Evolutionary conservation across 2,329 filamentous ascomycete genomes (phyloP).

Genomic region (Septoria linicola): DNA sequence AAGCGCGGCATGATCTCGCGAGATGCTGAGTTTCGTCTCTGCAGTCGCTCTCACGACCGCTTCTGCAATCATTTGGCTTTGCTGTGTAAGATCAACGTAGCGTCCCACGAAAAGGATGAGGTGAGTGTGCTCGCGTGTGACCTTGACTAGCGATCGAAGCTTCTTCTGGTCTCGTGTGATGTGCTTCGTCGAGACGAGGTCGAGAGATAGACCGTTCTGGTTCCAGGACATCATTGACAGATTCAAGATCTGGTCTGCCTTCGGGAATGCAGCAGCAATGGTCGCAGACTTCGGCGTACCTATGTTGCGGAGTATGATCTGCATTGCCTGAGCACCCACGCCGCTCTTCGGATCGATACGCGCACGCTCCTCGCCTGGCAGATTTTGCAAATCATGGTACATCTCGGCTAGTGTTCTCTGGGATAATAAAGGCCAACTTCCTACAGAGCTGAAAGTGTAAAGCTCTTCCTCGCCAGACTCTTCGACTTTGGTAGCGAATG

Average conservation of each 20-base stretch:
- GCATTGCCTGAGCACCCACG: neutral
- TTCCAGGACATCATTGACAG: conserved; percentile 4
- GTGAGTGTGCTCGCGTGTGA: conserved; percentile 15
- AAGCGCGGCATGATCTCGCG: conserved; percentile 6
- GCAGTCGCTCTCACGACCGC: conserved; percentile 30
- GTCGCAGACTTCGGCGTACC: neutral
- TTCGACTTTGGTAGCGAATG: neutral
- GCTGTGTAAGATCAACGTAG: neutral
- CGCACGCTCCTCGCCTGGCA: neutral
- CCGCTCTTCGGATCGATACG: neutral
- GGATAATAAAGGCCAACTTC: conserved; percentile 3
- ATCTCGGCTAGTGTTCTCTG: conserved; percentile 15
- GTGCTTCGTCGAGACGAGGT: neutral
- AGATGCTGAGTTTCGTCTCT: conserved; percentile 2
- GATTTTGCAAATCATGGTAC: neutral
- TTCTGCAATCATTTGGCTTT: conserved; percentile 24
- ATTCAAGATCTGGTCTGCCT: neutral
- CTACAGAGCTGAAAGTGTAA: conserved; percentile 7
- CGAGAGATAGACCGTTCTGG: neutral
- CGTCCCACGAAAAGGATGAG: conserved; percentile 24
- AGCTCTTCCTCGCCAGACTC: neutral
- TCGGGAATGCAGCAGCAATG: conserved; percentile 7
- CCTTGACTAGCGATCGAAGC: neutral
- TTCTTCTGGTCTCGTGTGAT: conserved; percentile 7
- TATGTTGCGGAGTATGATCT: neutral